Evolutionary conservation across 2,329 filamentous ascomycete species (phyloP), one percentile per base, ranked within the genome.

Genomic region (Trichoderma semiorbis): DNA sequence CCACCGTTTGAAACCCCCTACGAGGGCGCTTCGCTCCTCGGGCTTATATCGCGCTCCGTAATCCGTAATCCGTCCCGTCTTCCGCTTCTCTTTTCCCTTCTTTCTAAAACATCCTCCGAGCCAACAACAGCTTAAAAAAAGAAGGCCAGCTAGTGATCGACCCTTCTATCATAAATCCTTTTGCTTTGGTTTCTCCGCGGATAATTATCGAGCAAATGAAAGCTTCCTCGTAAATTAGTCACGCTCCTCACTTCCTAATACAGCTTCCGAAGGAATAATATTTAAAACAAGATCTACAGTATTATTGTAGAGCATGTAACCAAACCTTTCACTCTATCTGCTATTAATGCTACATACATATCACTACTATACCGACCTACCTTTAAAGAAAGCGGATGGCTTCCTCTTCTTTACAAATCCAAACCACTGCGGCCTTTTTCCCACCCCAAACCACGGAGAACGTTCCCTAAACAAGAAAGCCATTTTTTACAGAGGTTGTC

Each of bases 381-480:
- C 39, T 43, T n/a, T n/a, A 43, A 55, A 58, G 26, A 18, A 30
- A 57, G 8, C n/a, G 30, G 55, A 32, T 21, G 24, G 30, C 53
- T 30, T 28, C 53, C 24, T 18, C 12, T 16, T 34, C n/a, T 60
- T 32, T n/a, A n/a, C 55, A 34, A 60, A 36, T 36, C 32, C 58
- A 61, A 55, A 58, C 14, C 26, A 30, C 55, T 28, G 26, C 55
- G 8, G 24, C 21, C 39, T 43, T 57, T 36, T 26, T n/a, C 30
- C 30, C 43, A 12, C 28, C 28, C 47, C 12, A 62, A 26, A 43
- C 39, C 10, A 26, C 66, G 39, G 28, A 69, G 57, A 28, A 36
- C 57, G 21, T 69, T 69, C 28, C 66, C 57, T 12, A 61, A 69
- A 50, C n/a, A 24, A 61, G 55, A 50, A 69, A 61, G 39, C 55